These are phyloP conservation scores for Xylariaceae sp. DNA, from an alignment of 2,329 filamentous ascomycete genomes.

Conservation along the genomic window DNA sequence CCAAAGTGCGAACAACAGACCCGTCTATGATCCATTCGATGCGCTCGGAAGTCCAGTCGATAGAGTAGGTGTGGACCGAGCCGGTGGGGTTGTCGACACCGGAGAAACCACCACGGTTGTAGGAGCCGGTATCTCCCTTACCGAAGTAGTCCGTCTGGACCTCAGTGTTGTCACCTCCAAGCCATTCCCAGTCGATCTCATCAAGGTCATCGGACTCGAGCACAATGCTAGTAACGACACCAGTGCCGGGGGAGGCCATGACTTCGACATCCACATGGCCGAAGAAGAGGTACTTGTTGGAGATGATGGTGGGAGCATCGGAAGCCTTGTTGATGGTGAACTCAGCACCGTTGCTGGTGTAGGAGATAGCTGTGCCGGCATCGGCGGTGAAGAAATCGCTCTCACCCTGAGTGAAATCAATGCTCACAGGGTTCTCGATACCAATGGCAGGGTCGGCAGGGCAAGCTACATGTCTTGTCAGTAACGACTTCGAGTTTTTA, in stretches of 20 bases:
- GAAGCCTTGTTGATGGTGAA: slow-evolving; percentile 65
- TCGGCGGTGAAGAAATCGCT: slow-evolving; percentile 52
- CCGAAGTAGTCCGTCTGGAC: slow-evolving; percentile 87
- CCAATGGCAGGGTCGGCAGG: slow-evolving; percentile 74
- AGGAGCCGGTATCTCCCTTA: slow-evolving; percentile 65
- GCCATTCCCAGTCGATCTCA: slow-evolving; percentile 96
- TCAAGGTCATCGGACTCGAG: slow-evolving; percentile 88
- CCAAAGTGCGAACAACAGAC: slow-evolving; percentile 56
- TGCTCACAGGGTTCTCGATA: slow-evolving; percentile 40
- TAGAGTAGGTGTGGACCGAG: slow-evolving; percentile 59
- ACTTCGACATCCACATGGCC: slow-evolving; percentile 77
- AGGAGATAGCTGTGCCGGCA: slow-evolving; percentile 45
- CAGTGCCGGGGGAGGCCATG: slow-evolving; percentile 73
- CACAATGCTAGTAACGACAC: slow-evolving; percentile 86
- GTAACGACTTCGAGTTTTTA: slow-evolving; percentile 1
- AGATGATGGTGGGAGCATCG: slow-evolving; percentile 69
- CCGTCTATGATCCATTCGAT: slow-evolving; percentile 65
- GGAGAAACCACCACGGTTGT: slow-evolving; percentile 65
- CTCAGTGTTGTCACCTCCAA: slow-evolving; percentile 68
- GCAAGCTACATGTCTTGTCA: slow-evolving; percentile 49
- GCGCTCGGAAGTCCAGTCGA: slow-evolving; percentile 64
- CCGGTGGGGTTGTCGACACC: slow-evolving; percentile 51
- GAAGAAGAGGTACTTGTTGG: slow-evolving; percentile 93
- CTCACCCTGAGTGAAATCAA: slow-evolving; percentile 74
- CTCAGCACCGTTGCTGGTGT: slow-evolving; percentile 46